A percentile compares a stretch with the other conserved stretches of the same genome.
Conservation (phyloP, 208 protist genomes). For the Angomonas deanei region DNA sequence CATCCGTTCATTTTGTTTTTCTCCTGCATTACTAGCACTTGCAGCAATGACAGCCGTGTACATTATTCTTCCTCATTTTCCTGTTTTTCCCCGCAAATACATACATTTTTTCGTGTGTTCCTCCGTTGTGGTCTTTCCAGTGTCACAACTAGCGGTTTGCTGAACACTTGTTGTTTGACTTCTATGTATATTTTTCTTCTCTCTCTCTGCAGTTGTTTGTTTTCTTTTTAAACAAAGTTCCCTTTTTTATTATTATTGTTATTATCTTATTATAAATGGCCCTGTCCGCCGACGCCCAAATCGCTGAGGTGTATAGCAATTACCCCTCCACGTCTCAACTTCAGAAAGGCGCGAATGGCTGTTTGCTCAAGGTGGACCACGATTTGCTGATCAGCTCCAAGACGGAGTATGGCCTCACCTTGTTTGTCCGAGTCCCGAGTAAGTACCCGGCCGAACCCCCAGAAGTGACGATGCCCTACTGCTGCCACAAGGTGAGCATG, state of each 20-base stretch:
- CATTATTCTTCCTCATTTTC: background rate
- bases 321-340: constrained; percentile 44
- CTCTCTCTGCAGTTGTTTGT: background rate
- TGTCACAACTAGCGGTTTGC: too few relatives aligned
- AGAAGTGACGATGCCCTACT: constrained; percentile 51
- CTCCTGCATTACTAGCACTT: background rate
- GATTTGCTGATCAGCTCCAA: constrained; percentile 25
- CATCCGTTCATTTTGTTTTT: background rate
- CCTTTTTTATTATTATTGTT: constrained; percentile 5
- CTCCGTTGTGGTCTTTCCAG: too few relatives aligned
- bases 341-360: constrained; percentile 30
- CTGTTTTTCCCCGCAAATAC: background rate
- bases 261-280: constrained; percentile 7
- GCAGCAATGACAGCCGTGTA: background rate
- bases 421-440: constrained; percentile 50
- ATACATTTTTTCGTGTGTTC: background rate
- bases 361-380: constrained; percentile 61
- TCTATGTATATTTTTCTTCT: background rate
- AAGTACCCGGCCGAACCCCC: constrained; percentile 47
- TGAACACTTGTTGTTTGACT: background rate
- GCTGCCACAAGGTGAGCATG: constrained; percentile 47
- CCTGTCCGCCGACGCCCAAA: background rate
- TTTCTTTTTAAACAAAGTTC: background rate
- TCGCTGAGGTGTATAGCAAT: constrained; percentile 18
- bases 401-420: constrained; percentile 42